Base-by-base conservation (phyloP, 768 basidiomycete genomes). In the Mycena rebaudengoi region DNA sequence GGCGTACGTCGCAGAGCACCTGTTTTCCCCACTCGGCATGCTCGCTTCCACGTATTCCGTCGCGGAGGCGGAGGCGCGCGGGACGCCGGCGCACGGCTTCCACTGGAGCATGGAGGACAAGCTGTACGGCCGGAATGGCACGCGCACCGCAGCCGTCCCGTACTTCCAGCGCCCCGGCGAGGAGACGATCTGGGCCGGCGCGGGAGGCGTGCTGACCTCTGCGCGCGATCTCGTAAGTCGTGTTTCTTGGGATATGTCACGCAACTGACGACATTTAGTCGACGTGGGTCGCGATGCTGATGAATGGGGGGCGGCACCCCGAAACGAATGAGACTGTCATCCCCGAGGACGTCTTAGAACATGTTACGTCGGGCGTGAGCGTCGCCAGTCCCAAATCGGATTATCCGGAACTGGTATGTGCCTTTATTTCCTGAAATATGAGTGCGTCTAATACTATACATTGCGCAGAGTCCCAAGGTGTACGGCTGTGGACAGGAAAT, bases 21-120 rank as follows among this genome's bases (percentile, higher is more conserved):
- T 83, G 3, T 81, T 83, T 57, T 46, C 49, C 1, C 80, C 79
- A 1, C 72, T 80, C 7, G 76, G 79, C 30, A 82, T 82, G 82
- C 65, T 71, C 0, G 62, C 78, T 3, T 76, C 81, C 0, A 82
- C 81, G 1, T 83, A 77, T 66, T 79, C 77, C 8, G 75, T 81
- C 3, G 73, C 73, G 1, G 73, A 77, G 7, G 81, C 80, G 0
- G 77, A 79, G 49, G 62, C 55, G 2, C 64, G 76, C 16, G 77
- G 71, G 13, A 71, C 66, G 2, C 61, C 80, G 13, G 80, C 80
- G 0, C 71, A 81, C 46, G 83, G 81, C 0, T 79, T 78, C 45
- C 74, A 76, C 30, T 75, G 73, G 61, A 67, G 73, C 26, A 71
- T 77, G 69, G 72, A 77, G 7, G 78, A 83, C 51, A 20, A 32